These are phyloP conservation scores for Paecilomyces sp. DNA, from an alignment of 2,329 filamentous ascomycete genomes.

Conservation along the genomic window DNA sequence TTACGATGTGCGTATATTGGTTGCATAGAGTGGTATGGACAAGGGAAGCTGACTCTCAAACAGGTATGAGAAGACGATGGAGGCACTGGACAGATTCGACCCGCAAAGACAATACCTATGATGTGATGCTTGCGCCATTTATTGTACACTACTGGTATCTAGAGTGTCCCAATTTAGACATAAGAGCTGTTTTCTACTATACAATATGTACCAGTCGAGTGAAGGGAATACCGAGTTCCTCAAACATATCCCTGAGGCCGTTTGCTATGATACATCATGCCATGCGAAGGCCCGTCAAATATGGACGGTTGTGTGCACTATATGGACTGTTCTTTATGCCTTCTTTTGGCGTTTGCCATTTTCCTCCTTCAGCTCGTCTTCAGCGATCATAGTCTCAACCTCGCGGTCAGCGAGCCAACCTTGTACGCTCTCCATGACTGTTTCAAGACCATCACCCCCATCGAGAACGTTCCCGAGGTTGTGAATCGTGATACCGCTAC, in stretches of 20 bases:
- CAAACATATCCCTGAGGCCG: not conserved
- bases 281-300: not conserved
- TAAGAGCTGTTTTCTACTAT: not conserved
- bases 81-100: conserved; percentile 70
- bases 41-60: conserved; percentile 8
- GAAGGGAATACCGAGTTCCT: not conserved
- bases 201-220: not conserved
- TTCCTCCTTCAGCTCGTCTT: conserved; percentile 47
- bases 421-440: conserved; percentile 69
- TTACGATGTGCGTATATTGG: conserved; percentile 65
- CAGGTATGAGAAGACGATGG: conserved; percentile 90
- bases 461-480: conserved; percentile 73
- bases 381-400: conserved; percentile 60
- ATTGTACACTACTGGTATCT: not conserved
- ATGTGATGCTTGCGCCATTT: conserved; percentile 4
- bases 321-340: not conserved
- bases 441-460: conserved; percentile 65
- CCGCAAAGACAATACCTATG: conserved; percentile 78
- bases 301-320: not conserved
- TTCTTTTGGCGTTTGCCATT: conserved; percentile 6
- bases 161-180: not conserved
- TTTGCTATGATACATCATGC: not conserved
- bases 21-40: not conserved
- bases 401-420: conserved; percentile 70
- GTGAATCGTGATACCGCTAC: conserved; percentile 70